Percentiles rank a stretch among this genome's conserved stretches.
phyloP scores from a whole-genome alignment of 805 yeast genomes.

The Dipodascopsis uninucleata region DNA sequence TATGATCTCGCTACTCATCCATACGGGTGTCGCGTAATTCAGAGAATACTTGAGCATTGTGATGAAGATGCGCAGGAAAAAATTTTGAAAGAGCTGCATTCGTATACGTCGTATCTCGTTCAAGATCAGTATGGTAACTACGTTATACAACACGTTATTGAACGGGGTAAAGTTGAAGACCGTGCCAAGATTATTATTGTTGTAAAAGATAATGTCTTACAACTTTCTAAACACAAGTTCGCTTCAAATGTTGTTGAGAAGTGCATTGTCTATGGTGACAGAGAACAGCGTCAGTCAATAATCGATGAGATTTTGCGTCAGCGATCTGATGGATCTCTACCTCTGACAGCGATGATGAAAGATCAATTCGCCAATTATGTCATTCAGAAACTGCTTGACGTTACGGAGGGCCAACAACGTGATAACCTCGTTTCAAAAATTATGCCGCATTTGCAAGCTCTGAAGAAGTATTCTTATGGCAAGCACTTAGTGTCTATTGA shows the following conservation, averaged over 20 bases:
- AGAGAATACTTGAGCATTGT: constrained; percentile 81
- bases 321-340: constrained; percentile 38
- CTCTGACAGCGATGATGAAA: constrained; percentile 84
- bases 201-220: constrained; percentile 68
- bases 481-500: constrained; percentile 49
- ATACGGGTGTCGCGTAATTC: constrained; percentile 96
- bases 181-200: constrained; percentile 59
- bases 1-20: constrained; percentile 91
- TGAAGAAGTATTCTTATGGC: constrained; percentile 66
- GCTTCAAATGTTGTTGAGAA: constrained; percentile 97
- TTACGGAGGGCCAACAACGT: constrained; percentile 67
- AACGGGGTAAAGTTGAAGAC: constrained; percentile 62
- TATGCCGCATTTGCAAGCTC: constrained; percentile 71
- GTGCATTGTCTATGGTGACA: constrained; percentile 71
- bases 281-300: constrained; percentile 57
- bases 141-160: constrained; percentile 92
- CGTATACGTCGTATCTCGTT: constrained; percentile 67
- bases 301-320: constrained; percentile 53
- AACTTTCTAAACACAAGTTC: constrained; percentile 90
- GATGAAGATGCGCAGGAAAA: constrained; percentile 57
- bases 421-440: constrained; percentile 67
- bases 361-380: constrained; percentile 98
- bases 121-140: constrained; percentile 98
- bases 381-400: constrained; percentile 87
- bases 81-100: constrained; percentile 68